Evolutionary conservation across 1,284 basidiomycete genomes (phyloP), one percentile per base, ranked within the genome.

Genomic region (Melanopsichium pennsylvanicum): DNA sequence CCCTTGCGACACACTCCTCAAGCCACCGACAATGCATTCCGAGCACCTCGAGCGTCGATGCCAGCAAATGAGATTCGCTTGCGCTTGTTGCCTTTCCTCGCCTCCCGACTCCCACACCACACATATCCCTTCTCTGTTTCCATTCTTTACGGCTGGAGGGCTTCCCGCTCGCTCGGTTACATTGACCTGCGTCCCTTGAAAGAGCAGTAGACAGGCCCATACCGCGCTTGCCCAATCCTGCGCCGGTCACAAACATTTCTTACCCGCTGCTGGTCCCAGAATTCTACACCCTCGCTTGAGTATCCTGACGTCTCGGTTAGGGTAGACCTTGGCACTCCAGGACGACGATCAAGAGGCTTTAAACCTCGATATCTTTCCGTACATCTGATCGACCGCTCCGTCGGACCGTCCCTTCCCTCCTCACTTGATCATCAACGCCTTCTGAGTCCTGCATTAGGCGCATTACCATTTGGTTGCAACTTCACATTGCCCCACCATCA

Each of bases 11-110:
- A 15, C 22, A 18, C 15, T 39, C 13, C 37, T 25, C 11, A 22
- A 25, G 25, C 37, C 7, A 29, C 13, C 8, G 27, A 29, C 7
- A 13, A 29, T 7, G n/a, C n/a, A n/a, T n/a, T n/a, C n/a, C n/a
- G n/a, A n/a, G n/a, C n/a, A n/a, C n/a, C n/a, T n/a, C n/a, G 12
- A 19, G 42, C 2, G 5, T 31, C 29, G 26, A 34, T 11, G 23
- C 21, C 47, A 47, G 37, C 47, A 49, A 49, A 49, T 49, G 47
- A 49, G 22, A 25, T 32, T n/a, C n/a, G n/a, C 37, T 5, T 29
- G 11, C 12, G 10, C 36, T 32, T 38, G 18, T 49, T 39, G 37
- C n/a, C 22, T 5, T 16, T 29, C 27, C 18, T 25, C 27, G n/a
- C 12, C 19, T 31, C 21, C 21, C 19, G 29, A 12, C 25, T 21